phyloP scores from a whole-genome alignment of 768 basidiomycete genomes.

The Boletus rufocinnamomeus region DNA sequence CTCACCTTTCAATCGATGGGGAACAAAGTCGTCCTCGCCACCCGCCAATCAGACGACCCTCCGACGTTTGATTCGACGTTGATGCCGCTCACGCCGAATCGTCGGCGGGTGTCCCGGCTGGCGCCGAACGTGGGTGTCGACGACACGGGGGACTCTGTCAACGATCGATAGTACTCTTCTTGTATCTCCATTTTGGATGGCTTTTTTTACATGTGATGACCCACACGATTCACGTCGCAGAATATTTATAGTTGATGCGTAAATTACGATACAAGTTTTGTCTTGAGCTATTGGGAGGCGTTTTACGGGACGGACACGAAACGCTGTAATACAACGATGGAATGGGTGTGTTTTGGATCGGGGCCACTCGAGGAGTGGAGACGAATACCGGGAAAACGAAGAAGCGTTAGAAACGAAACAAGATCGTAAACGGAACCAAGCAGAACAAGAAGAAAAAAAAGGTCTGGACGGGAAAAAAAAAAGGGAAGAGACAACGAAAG shows the following conservation, averaged over 20 bases:
- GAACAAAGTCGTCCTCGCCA: slow-evolving; percentile 52
- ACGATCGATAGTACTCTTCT: slow-evolving; percentile 12
- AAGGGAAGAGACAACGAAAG: not conserved
- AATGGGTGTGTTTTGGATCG: slow-evolving; percentile 2
- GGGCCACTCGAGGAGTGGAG: slow-evolving; percentile 1
- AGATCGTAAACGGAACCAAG: slow-evolving; percentile 22
- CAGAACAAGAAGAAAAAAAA: slow-evolving; percentile 7
- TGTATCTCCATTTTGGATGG: not conserved
- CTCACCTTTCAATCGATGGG: slow-evolving; percentile 57
- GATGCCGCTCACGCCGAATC: slow-evolving; percentile 3
- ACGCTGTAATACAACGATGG: slow-evolving; percentile 23
- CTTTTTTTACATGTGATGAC: not conserved
- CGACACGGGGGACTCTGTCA: slow-evolving; percentile 10
- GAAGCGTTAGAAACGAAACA: slow-evolving; percentile 10
- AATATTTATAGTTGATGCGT: slow-evolving; percentile 38
- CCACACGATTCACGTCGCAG: slow-evolving; percentile 3
- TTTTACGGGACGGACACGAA: slow-evolving; percentile 2
- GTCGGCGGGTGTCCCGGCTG: slow-evolving; percentile 16
- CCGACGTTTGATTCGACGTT: not conserved
- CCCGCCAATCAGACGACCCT: slow-evolving; percentile 15
- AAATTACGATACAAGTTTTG: slow-evolving; percentile 35
- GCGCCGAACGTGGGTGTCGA: not conserved
- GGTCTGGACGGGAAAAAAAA: slow-evolving; percentile 12
- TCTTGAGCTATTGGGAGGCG: slow-evolving; percentile 17
- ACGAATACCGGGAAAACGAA: slow-evolving; percentile 6